These are phyloP conservation scores for Pyrus pyrifolia DNA, from an alignment of 306 rosid species.

Conservation along the genomic window DNA sequence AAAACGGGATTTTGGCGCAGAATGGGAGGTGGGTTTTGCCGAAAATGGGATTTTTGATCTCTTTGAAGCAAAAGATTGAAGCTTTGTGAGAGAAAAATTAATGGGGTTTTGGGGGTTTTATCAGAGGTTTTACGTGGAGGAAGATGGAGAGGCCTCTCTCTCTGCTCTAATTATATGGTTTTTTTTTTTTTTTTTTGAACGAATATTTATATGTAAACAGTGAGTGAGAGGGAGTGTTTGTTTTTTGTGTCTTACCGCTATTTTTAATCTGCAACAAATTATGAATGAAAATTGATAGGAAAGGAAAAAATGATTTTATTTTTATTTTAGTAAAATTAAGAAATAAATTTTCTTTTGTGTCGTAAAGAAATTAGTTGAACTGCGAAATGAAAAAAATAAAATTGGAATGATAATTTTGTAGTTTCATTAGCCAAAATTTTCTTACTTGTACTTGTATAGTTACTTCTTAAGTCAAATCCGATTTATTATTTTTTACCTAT, in stretches of 20 bases:
- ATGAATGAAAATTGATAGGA: not conserved
- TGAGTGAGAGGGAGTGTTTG: not conserved
- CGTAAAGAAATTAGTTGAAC: not conserved
- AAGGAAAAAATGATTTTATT: not conserved
- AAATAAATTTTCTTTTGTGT: not conserved
- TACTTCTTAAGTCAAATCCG: not conserved
- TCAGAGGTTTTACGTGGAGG: not conserved
- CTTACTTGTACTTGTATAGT: not conserved
- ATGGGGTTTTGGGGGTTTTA: not conserved
- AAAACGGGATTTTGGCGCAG: not conserved
- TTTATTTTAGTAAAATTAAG: not conserved
- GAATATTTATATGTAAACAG: not conserved
- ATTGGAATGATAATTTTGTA: not conserved
- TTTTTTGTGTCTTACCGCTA: not conserved
- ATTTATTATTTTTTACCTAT: not conserved
- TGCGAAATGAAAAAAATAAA: not conserved
- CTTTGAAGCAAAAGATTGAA: not conserved
- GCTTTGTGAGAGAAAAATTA: not conserved
- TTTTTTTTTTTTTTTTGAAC: too few relatives aligned
- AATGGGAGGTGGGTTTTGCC: not conserved
- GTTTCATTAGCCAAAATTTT: not conserved
- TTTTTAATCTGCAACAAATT: not conserved
- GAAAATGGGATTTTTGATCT: not conserved
- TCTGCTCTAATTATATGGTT: not conserved
- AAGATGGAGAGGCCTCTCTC: not conserved